Conservation (phyloP, 805 yeast genomes). For the Spathaspora boniae region DNA sequence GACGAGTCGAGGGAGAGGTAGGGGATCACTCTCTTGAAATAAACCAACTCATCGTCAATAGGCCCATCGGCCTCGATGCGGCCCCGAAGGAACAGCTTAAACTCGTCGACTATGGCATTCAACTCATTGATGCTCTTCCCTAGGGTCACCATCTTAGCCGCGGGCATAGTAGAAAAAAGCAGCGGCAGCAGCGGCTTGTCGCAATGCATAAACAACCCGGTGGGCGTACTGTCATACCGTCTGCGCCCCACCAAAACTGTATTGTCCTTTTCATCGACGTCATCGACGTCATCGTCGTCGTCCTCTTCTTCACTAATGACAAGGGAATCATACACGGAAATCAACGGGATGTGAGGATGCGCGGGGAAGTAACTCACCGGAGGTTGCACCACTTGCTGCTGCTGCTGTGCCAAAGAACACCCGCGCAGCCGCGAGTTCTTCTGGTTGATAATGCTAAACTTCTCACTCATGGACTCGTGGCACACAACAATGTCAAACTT, state of each 20-base stretch:
- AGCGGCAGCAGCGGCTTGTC: too few species aligned
- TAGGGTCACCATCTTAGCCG: constrained; percentile 24
- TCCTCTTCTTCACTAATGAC: constrained; percentile 30
- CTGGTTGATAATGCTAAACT: constrained; percentile 19
- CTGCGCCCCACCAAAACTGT: too few species aligned
- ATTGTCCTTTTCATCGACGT: too few species aligned
- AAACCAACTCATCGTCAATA: constrained; percentile 25
- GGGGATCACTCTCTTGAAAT: constrained; percentile 37
- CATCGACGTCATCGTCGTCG: constrained; percentile 1
- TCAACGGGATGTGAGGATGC: constrained; percentile 25
- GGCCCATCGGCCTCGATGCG: constrained; percentile 24
- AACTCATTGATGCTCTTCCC: constrained; percentile 55
- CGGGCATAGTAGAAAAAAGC: neutral
- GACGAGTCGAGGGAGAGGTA: constrained; percentile 35
- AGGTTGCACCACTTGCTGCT: neutral
- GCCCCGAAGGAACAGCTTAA: constrained; percentile 36
- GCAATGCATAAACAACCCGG: too few species aligned
- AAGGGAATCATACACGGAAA: constrained; percentile 26
- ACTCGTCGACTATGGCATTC: constrained; percentile 44
- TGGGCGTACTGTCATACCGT: too few species aligned
- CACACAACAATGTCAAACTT: constrained; percentile 45
- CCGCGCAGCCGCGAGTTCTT: constrained; percentile 1
- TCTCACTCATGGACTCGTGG: constrained; percentile 37
- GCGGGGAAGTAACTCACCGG: constrained; percentile 14
- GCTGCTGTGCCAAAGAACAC: neutral